Evolutionary conservation across 2,329 filamentous ascomycete species (phyloP), one percentile per base, ranked within the genome.

Genomic region (Fusarium anthophilum): DNA sequence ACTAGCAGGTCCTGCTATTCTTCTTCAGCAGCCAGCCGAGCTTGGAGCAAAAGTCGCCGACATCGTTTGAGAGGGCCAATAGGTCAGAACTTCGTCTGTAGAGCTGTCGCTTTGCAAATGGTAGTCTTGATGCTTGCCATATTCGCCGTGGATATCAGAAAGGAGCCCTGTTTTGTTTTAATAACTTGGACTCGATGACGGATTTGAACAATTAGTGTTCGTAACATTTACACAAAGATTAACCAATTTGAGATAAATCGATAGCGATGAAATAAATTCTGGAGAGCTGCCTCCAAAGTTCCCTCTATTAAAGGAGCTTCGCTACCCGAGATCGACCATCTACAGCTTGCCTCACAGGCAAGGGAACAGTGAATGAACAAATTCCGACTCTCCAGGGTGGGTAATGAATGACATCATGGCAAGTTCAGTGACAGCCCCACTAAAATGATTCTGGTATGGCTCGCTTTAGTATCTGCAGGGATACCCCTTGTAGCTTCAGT

Each of bases 201-300:
- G 6, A 14, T 35, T 15, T 35, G 32, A 8, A 14, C 3, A 35
- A 6, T 35, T 35, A 35, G 1, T 35, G 0, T 35, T 15, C 3
- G 1, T 22, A 1, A 20, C 0, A 41, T 3, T 22, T 22, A 41
- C 4, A 6, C 13, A 22, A 41, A 8, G 20, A 41, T 9, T 0
- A 6, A 5, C 20, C 38, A 14, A 14, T 8, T 3, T 8, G 38
- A 41, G 7, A 13, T 13, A 39, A 8, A 3, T 14, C 2, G 20
- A 22, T 0, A 12, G 38, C 0, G 0, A 6, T 41, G 8, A 6
- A 6, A 22, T 18, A 10, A 18, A 37, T 18, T 1, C 1, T 17
- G 9, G 17, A 37, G 17, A 1, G 3, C 15, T 18, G 17, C 15
- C 17, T 37, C 17, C 17, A 37, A 2, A 0, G 0, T 18, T 37